Conservation (phyloP, 78 protist genomes). For the Parvularia atlantis region DNA sequence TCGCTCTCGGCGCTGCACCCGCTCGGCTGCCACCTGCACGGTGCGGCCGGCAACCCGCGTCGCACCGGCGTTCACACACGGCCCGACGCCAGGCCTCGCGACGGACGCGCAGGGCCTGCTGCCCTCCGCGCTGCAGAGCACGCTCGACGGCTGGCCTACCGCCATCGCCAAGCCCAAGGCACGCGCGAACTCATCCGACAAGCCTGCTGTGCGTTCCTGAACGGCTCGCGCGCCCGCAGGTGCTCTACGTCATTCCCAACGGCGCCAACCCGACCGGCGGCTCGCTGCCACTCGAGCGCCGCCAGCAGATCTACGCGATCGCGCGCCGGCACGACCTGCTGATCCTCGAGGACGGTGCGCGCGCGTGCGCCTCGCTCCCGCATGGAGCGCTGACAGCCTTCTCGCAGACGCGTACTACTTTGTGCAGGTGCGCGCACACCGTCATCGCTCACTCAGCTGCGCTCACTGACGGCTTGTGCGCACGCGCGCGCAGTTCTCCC, state of each 20-base stretch:
- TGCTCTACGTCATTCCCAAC: constrained; percentile 65
- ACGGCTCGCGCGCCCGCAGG: constrained; percentile 15
- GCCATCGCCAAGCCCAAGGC: background rate
- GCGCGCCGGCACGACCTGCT: constrained; percentile 45
- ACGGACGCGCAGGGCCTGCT: constrained; percentile 15
- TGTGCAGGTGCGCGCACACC: constrained; percentile 46
- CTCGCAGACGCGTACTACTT: constrained; percentile 88
- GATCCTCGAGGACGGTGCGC: constrained; percentile 84
- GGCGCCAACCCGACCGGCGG: constrained; percentile 79
- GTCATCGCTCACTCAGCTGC: background rate
- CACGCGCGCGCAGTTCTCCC: background rate
- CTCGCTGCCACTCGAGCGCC: constrained; percentile 46
- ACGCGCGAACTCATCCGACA: too few species aligned
- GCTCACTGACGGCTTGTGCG: too few species aligned
- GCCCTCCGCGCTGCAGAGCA: constrained; percentile 5
- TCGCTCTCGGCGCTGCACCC: constrained; percentile 23
- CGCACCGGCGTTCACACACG: background rate
- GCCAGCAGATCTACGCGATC: constrained; percentile 24
- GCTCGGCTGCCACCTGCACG: background rate
- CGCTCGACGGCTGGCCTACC: background rate
- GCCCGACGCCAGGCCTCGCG: background rate
- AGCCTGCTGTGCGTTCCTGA: too few species aligned
- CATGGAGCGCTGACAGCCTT: too few species aligned
- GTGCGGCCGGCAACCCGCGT: too few species aligned
- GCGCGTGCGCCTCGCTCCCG: too few species aligned